Base-by-base conservation (phyloP, 2,329 filamentous ascomycete species). In the Bertia moriformis region DNA sequence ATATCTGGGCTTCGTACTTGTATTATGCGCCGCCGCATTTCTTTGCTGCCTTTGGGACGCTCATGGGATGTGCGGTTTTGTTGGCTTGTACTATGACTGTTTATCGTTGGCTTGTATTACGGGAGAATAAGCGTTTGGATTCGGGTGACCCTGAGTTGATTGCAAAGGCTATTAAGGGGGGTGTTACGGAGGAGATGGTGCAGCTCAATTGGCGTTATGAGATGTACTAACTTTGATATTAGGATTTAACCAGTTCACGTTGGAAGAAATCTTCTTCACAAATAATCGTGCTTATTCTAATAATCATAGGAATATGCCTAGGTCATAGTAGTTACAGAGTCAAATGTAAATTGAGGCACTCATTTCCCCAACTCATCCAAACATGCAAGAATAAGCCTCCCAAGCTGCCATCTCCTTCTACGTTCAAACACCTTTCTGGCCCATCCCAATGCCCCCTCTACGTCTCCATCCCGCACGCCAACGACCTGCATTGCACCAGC, bases 181-280 rank as follows among this genome's bases (percentile, higher is more conserved):
- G 61, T 5, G 60, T 63, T 3, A 64, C 61, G 1, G 53, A 59
- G 38, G 59, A 64, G 44, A 62, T 62, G 61, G 50, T 63, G 5
- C 50, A 55, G 18, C 43, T 64, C 7, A 50, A 49, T 22, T 64
- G 59, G 61, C 55, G 60, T 4, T 63, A 63, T 40, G 61, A 63
- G 43, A 63, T 63, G 59, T 63, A 55, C 40, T 61, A 40, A 53
- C n/a, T n/a, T n/a, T n/a, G n/a, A n/a, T n/a, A 38, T 18, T n/a
- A n/a, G n/a, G n/a, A n/a, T n/a, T n/a, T n/a, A n/a, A n/a, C n/a
- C n/a, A n/a, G n/a, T n/a, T n/a, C n/a, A n/a, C n/a, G n/a, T n/a
- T n/a, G n/a, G n/a, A n/a, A n/a, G n/a, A n/a, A n/a, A n/a, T n/a
- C n/a, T n/a, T n/a, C n/a, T n/a, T n/a, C n/a, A n/a, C n/a, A n/a